A percentile compares a stretch with the other conserved stretches of the same genome.
Conservation (phyloP, 768 basidiomycete genomes). For the Termitomyces sp. region DNA sequence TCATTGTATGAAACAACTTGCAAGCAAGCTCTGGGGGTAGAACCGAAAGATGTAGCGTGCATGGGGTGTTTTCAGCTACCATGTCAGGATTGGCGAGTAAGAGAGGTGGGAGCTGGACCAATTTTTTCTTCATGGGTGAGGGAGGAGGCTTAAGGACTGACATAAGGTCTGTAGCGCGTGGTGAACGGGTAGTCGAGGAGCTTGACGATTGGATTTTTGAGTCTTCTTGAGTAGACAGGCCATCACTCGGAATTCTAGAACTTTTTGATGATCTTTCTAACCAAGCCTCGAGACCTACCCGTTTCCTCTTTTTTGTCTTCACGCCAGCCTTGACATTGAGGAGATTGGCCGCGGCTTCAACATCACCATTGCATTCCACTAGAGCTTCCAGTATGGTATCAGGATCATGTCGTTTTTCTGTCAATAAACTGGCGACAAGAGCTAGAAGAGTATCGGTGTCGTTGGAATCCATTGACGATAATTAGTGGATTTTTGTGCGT, state of each 20-base stretch:
- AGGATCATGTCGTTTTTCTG: conserved; percentile 25
- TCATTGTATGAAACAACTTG: conserved; percentile 68
- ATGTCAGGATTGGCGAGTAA: conserved; percentile 56
- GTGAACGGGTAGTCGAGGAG: conserved; percentile 15
- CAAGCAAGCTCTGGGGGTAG: conserved; percentile 75
- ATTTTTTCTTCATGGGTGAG: conserved; percentile 29
- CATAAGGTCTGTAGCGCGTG: conserved; percentile 44
- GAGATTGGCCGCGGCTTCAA: conserved; percentile 39
- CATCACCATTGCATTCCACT: conserved; percentile 50
- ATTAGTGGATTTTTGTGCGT: too few species aligned
- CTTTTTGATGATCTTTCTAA: conserved; percentile 22
- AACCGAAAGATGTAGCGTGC: conserved; percentile 64
- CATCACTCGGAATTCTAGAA: background rate
- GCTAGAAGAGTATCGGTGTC: conserved; percentile 71
- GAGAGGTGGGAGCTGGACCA: conserved; percentile 50
- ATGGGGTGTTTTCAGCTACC: conserved; percentile 67
- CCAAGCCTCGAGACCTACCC: conserved; percentile 51
- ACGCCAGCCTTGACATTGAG: conserved; percentile 22
- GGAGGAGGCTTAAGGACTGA: conserved; percentile 45
- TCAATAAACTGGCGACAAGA: conserved; percentile 57
- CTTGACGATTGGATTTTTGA: background rate
- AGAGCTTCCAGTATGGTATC: conserved; percentile 54
- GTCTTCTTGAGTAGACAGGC: background rate
- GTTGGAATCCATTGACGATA: conserved; percentile 7
- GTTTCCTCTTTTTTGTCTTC: conserved; percentile 45